These are phyloP conservation scores for Chamaenerion angustifolium DNA, from an alignment of 345 rosid species.

Conservation along the genomic window DNA sequence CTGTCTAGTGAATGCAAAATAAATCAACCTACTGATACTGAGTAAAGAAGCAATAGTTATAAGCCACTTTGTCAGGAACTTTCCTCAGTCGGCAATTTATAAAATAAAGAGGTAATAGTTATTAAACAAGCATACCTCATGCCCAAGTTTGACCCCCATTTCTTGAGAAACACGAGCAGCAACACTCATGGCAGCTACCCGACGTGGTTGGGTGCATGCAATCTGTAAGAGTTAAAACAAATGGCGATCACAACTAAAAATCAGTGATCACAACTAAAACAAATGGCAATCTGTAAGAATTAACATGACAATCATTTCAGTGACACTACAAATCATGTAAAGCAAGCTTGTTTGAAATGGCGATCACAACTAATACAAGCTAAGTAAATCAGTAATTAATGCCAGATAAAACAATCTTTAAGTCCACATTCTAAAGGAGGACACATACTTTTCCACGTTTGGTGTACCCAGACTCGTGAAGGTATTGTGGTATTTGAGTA, in stretches of 20 bases:
- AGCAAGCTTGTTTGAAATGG: too few relatives aligned
- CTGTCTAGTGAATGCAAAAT: not conserved
- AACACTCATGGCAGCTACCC: conserved; percentile 99
- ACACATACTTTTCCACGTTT: conserved; percentile 67
- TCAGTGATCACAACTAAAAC: too few relatives aligned
- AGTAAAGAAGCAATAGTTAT: not conserved
- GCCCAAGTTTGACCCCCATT: conserved; percentile 98
- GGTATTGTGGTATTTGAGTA: conserved; percentile 91
- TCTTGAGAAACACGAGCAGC: conserved; percentile 98
- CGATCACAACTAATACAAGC: too few relatives aligned
- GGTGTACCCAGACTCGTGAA: conserved; percentile 94
- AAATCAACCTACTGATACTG: not conserved
- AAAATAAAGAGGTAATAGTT: conserved; percentile 1
- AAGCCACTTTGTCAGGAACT: not conserved
- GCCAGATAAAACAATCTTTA: too few relatives aligned
- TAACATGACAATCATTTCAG: not conserved
- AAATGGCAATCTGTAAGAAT: too few relatives aligned
- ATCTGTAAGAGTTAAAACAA: conserved; percentile 28
- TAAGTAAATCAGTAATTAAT: too few relatives aligned
- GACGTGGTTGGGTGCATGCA: conserved; percentile 95
- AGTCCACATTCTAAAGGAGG: not conserved
- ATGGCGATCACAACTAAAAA: too few relatives aligned
- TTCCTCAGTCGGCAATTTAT: not conserved
- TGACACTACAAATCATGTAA: not conserved
- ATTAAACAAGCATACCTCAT: conserved; percentile 40